Percentiles rank a stretch among this genome's conserved stretches.
Evolutionary conservation across 1,139 yeast genomes (phyloP).

Genomic region (Candida tetrigidarum): DNA sequence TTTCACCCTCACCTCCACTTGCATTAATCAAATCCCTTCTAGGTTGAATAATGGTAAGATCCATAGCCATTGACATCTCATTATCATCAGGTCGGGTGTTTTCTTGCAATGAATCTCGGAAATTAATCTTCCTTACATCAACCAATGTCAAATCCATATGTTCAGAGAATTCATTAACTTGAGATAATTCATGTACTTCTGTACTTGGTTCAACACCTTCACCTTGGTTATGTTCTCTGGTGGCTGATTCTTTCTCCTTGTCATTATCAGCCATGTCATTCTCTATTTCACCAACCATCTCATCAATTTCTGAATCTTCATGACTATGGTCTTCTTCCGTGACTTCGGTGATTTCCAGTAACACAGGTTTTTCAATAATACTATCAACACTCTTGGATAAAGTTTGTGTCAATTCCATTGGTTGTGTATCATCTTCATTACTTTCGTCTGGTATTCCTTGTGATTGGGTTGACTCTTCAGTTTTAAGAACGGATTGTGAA

Average conservation of each 20-base stretch:
- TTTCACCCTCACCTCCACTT: too few species aligned
- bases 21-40: too few species aligned
- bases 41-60: conserved; percentile 1
- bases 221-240: background rate
- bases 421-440: conserved; percentile 9
- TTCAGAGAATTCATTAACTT: conserved; percentile 3
- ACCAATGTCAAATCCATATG: conserved; percentile 9
- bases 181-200: background rate
- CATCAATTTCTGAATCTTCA: conserved; percentile 1
- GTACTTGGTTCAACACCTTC: background rate
- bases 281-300: conserved; percentile 1
- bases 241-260: background rate
- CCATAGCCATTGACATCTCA: conserved; percentile 8
- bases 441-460: background rate
- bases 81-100: background rate
- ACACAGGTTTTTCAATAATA: conserved; percentile 4
- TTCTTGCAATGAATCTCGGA: background rate
- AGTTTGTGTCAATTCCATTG: conserved; percentile 23
- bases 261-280: background rate
- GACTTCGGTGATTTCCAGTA: background rate
- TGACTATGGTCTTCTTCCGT: background rate
- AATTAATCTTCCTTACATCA: conserved; percentile 5
- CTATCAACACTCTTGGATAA: conserved; percentile 8
- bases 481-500: background rate
- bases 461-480: background rate